phyloP scores from a whole-genome alignment of 192 early-diverging fungal genomes.

The Cetraspora pellucida region DNA sequence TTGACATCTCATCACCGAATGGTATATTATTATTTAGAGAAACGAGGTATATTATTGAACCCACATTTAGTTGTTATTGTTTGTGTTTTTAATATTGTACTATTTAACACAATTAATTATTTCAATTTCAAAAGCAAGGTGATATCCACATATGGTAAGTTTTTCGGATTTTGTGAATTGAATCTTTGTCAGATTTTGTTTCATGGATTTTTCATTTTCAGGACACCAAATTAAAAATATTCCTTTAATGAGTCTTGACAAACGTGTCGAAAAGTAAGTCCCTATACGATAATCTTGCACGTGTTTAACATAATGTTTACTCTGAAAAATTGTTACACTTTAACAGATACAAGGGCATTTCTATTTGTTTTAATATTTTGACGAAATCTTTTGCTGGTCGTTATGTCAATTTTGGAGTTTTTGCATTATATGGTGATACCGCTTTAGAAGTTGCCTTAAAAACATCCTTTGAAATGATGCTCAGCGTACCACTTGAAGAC shows the following conservation, averaged over 20 bases:
- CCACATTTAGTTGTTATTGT: background rate
- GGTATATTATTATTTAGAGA: constrained; percentile 90
- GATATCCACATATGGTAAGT: constrained; percentile 28
- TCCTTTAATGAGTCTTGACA: constrained; percentile 38
- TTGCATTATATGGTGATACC: constrained; percentile 82
- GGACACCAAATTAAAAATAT: constrained; percentile 6
- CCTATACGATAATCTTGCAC: background rate
- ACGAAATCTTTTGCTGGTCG: constrained; percentile 70
- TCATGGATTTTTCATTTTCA: background rate
- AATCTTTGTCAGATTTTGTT: background rate
- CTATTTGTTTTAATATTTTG: constrained; percentile 74
- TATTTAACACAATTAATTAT: constrained; percentile 30
- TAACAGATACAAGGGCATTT: constrained; percentile 73
- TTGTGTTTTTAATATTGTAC: background rate
- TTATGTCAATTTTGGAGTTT: constrained; percentile 92
- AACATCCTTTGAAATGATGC: constrained; percentile 68
- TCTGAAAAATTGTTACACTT: background rate
- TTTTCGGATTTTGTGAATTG: background rate
- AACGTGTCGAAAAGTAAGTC: constrained; percentile 53
- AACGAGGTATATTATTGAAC: constrained; percentile 59
- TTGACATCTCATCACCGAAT: constrained; percentile 84
- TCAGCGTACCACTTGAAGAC: constrained; percentile 73
- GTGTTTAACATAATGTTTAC: background rate
- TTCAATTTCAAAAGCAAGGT: constrained; percentile 36
- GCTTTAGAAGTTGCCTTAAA: constrained; percentile 70